These are phyloP conservation scores for Globisporangium echinulatum DNA, from an alignment of 352 stramenopile genomes.

Conservation along the genomic window DNA sequence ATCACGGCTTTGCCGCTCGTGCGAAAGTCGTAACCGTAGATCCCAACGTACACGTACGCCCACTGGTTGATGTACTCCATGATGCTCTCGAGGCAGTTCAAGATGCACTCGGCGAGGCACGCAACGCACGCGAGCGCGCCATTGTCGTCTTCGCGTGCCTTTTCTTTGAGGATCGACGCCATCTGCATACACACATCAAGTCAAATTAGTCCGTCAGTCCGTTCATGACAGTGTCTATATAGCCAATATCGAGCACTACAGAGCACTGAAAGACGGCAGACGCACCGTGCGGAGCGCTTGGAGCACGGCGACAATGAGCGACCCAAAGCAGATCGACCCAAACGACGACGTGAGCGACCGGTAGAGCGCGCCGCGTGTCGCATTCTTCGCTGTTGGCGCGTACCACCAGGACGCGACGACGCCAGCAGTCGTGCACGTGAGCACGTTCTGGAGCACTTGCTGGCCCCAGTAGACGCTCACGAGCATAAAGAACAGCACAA, in stretches of 20 bases:
- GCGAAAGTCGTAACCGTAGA: conserved; percentile 86
- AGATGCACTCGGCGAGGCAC: conserved; percentile 83
- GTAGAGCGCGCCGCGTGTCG: conserved; percentile 64
- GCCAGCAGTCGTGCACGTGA: conserved; percentile 74
- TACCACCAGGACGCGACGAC: conserved; percentile 85
- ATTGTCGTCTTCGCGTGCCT: conserved; percentile 73
- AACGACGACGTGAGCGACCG: conserved; percentile 77
- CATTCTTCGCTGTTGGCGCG: conserved; percentile 48
- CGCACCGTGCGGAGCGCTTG: conserved; percentile 66
- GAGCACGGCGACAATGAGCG: conserved; percentile 82
- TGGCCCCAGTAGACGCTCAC: conserved; percentile 82
- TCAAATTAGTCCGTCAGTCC: background rate
- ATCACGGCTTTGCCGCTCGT: conserved; percentile 85
- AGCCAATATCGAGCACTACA: background rate
- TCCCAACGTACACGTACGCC: conserved; percentile 87
- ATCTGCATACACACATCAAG: conserved; percentile 26
- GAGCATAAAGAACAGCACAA: conserved; percentile 76
- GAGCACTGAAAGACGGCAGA: background rate
- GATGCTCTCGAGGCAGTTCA: conserved; percentile 78
- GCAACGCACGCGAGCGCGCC: conserved; percentile 66
- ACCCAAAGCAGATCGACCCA: conserved; percentile 80
- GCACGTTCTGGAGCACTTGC: conserved; percentile 79
- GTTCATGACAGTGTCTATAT: too few relatives aligned
- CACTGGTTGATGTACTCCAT: conserved; percentile 90
- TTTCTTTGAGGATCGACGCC: conserved; percentile 55